Evolutionary conservation across 768 basidiomycete genomes (phyloP), one percentile per base, ranked within the genome.

Genomic region (Lactarius psammicola): DNA sequence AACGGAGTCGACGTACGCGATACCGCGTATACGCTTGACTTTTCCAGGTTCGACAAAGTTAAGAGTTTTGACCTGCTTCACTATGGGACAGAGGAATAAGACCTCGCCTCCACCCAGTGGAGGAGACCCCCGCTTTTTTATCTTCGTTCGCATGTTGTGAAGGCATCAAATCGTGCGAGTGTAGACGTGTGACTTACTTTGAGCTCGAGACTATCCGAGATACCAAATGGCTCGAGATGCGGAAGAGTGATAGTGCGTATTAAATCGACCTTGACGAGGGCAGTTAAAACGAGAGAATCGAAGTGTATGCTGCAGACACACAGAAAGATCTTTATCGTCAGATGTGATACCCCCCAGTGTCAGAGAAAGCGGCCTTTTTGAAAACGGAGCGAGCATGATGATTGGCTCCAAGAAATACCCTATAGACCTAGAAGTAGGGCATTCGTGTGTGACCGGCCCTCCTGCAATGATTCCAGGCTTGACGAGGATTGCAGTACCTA

Each of bases 341-440:
- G 95, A 92, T 1, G 97, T 99, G 63, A 99, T 88, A 1, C 97
- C 97, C 59, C 83, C 85, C 61, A 98, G 75, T 0, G 89, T 96
- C 33, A 95, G 74, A 54, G 89, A 83, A 56, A 98, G 75, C 0
- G 93, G 86, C 67, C 84, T 90, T 80, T 99, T 99, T 26, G 94
- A 83, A 73, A 98, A 98, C 0, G 94, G 94, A 3, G 93, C 95
- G 4, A 98, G 80, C 81, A 93, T 91, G 23, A 98, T 79, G 1
- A 98, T 72, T 17, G 94, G 88, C 73, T 98, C 97, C 13, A 98
- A 79, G 74, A 92, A 98, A 78, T 98, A 99, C 13, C 97, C 97
- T 53, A 98, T 82, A 33, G 92, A 90, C 49, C 95, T 84, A 13
- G 93, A 91, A 20, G 88, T 78, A 23, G 95, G 92, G 72, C 96